phyloP scores from a whole-genome alignment of 73 alveolate species.

The Paramecium octaurelia region DNA sequence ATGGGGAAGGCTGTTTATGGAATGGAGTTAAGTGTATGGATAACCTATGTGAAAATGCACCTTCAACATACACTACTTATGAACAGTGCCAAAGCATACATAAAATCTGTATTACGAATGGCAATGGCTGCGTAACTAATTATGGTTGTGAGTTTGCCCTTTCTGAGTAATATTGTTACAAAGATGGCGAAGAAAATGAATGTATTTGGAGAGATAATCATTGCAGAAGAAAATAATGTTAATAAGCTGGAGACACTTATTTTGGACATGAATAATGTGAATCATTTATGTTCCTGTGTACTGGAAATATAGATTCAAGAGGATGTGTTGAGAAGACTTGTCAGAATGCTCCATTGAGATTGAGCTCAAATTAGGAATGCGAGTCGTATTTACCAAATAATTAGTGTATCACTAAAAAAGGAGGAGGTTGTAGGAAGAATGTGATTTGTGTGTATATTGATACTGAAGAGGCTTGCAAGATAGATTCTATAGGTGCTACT shows the following conservation, averaged over 20 bases:
- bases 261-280: background rate
- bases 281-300: background rate
- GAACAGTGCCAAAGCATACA: background rate
- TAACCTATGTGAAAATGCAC: conserved; percentile 4
- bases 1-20: background rate
- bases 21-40: background rate
- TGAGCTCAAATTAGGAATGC: background rate
- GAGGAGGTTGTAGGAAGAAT: background rate
- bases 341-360: background rate
- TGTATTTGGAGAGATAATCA: background rate
- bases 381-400: background rate
- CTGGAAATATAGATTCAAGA: background rate
- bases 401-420: background rate
- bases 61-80: background rate
- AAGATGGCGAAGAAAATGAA: background rate
- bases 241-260: background rate
- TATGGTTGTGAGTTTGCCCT: background rate
- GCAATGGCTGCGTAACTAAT: background rate
- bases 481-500: background rate
- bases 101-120: background rate
- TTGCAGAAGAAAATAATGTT: background rate
- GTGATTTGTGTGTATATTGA: background rate
- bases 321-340: conserved; percentile 20
- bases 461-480: background rate
- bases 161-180: background rate